phyloP scores from a whole-genome alignment of 768 basidiomycete species.

The Russula emetica region DNA sequence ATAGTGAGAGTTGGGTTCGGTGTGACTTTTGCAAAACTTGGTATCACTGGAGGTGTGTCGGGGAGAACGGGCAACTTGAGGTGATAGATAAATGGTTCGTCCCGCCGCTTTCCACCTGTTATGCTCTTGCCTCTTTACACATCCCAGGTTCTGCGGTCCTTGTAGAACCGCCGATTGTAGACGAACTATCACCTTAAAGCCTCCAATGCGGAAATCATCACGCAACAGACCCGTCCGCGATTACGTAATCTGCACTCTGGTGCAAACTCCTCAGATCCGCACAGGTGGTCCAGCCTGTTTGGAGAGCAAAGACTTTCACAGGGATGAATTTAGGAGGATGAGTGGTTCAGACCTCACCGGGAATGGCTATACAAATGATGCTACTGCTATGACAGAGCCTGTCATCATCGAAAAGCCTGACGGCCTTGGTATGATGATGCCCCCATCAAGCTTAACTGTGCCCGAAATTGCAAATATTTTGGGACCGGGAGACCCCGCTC shows the following conservation, averaged over 20 bases:
- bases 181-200: constrained; percentile 67
- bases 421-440: constrained; percentile 90
- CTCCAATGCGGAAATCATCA: constrained; percentile 75
- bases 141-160: constrained; percentile 60
- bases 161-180: constrained; percentile 59
- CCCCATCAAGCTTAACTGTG: constrained; percentile 63
- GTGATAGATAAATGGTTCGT: constrained; percentile 75
- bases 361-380: constrained; percentile 74
- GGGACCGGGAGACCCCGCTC: constrained; percentile 70
- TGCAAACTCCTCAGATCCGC: constrained; percentile 55
- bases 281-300: constrained; percentile 64
- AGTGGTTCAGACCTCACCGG: constrained; percentile 56
- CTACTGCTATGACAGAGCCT: constrained; percentile 74
- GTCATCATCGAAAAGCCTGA: constrained; percentile 74
- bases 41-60: constrained; percentile 82
- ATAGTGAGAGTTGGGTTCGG: constrained; percentile 75
- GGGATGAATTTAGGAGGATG: constrained; percentile 63
- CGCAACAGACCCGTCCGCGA: constrained; percentile 71
- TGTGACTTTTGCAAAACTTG: constrained; percentile 79
- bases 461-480: constrained; percentile 75
- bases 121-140: constrained; percentile 14
- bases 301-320: constrained; percentile 59
- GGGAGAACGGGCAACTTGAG: constrained; percentile 58
- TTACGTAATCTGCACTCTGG: constrained; percentile 70
- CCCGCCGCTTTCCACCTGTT: constrained; percentile 21